Base-by-base conservation (phyloP, 2,329 filamentous ascomycete genomes). In the Hypoxylon rubiginosum region DNA sequence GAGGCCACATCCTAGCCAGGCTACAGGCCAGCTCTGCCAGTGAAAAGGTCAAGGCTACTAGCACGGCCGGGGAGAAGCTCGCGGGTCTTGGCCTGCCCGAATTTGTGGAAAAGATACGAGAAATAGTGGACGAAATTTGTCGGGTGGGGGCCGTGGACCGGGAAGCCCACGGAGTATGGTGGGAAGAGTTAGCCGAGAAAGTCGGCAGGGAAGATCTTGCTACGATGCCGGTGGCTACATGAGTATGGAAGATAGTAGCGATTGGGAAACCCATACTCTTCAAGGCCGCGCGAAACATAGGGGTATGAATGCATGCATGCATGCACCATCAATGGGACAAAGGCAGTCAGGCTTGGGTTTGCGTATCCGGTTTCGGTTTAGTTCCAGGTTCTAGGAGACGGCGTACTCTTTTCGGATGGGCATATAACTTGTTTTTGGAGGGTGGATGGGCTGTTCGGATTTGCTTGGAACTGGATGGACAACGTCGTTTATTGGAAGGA, bases 21-120 rank as follows among this genome's bases (percentile, higher is more conserved):
- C 80, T 94, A 30, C 84, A 86, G 45, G 89, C 91, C 4, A 86
- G 83, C 24, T 91, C 89, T 56, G 87, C 89, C 4, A 90, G 86
- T 54, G 92, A 94, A 74, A 89, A 91, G 72, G 88, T 92, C 62
- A 88, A 88, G 72, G 90, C 88, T 11, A 89, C 90, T 0, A 91
- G 87, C 71, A 88, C 85, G 0, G 91, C 90, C 0, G 88, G 87
- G 10, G 91, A 94, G 77, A 89, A 87, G 62, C 83, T 94, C 7
- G 90, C 90, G 0, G 85, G 85, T 2, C 84, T 91, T 17, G 92
- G 92, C 0, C 79, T 94, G 61, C 89, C 89, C 0, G 92, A 94
- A 78, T 94, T 94, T 75, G 89, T 91, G 15, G 86, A 87, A 28
- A 87, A 85, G 65, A 88, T 94, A 13, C 84, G 90, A 32, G 87